phyloP scores from a whole-genome alignment of 257 asterid genomes.

The Solanum chiquidenum region DNA sequence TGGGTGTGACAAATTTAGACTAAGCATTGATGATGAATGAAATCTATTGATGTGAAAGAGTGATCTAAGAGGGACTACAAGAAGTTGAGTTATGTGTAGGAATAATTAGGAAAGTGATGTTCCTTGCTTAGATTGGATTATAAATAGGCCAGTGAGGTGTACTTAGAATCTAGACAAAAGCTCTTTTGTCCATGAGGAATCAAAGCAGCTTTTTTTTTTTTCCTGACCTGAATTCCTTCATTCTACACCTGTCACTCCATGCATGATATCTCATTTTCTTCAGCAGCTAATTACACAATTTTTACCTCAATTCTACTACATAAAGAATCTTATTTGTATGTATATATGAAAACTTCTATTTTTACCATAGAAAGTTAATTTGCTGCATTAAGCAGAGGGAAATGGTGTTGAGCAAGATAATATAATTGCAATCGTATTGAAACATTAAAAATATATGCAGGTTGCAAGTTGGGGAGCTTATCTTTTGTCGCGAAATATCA shows the following conservation, averaged over 20 bases:
- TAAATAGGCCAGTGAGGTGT: not conserved
- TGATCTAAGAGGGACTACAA: not conserved
- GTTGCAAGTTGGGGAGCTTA: conserved; percentile 98
- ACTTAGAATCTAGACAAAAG: not conserved
- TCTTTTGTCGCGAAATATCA: conserved; percentile 55
- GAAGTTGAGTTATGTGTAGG: not conserved
- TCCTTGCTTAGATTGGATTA: not conserved
- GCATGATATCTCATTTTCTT: not conserved
- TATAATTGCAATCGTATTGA: too few species aligned
- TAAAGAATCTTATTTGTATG: not conserved
- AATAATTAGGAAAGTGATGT: not conserved
- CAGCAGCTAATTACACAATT: not conserved
- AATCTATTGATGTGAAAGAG: not conserved
- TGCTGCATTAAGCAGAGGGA: not conserved
- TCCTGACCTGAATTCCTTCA: not conserved
- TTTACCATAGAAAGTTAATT: not conserved
- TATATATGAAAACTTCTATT: not conserved
- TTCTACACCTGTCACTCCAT: not conserved
- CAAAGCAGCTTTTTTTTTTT: not conserved
- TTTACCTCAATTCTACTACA: not conserved
- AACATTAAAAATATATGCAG: conserved; percentile 9
- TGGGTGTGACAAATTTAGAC: not conserved
- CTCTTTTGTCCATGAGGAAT: not conserved
- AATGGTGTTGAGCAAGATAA: not conserved
- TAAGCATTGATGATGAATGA: not conserved